Evolutionary conservation across 257 asterid species (phyloP).

Genomic region (Cruciata laevipes): DNA sequence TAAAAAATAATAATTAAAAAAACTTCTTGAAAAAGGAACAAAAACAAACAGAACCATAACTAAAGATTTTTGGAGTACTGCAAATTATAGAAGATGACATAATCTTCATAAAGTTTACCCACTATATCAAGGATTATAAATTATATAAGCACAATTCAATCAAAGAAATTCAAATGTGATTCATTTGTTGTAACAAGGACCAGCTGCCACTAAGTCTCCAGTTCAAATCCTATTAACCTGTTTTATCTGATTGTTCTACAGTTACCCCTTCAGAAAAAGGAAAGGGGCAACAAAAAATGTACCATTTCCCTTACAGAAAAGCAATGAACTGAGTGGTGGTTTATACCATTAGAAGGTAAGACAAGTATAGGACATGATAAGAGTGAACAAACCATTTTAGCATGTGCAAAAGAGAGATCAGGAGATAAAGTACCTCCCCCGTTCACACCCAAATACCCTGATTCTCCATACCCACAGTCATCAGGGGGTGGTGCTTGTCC

Average conservation of each 20-base stretch:
- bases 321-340: background rate
- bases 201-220: background rate
- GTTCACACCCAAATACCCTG: constrained; percentile 58
- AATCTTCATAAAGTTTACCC: background rate
- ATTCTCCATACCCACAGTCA: constrained; percentile 76
- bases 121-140: background rate
- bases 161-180: background rate
- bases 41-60: background rate
- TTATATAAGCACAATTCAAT: background rate
- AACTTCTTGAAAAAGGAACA: background rate
- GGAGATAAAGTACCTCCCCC: constrained; percentile 46
- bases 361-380: background rate
- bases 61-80: background rate
- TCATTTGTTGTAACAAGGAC: background rate
- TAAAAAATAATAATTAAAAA: background rate
- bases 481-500: constrained; percentile 57
- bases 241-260: background rate
- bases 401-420: background rate
- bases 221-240: background rate
- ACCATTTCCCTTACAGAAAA: background rate
- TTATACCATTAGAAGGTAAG: background rate
- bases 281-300: background rate
- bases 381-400: background rate
- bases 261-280: background rate
- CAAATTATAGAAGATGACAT: background rate